A percentile compares a stretch with the other conserved stretches of the same genome.
Evolutionary conservation across 768 basidiomycete species (phyloP).

Genomic region (Leucogyrophana mollusca): DNA sequence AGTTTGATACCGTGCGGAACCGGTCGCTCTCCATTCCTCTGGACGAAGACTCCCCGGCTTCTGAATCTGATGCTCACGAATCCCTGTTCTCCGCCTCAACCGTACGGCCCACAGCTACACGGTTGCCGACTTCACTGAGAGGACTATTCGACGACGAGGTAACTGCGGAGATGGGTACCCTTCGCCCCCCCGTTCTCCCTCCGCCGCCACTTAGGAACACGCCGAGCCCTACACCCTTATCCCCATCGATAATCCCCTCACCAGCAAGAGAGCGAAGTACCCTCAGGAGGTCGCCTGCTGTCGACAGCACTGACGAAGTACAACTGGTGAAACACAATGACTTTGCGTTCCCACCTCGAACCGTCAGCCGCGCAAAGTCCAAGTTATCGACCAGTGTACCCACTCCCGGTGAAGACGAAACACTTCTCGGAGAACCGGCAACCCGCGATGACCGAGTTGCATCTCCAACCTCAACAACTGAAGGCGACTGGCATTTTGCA

Average conservation of each 20-base stretch:
- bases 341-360: slow-evolving; percentile 52
- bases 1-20: slow-evolving; percentile 71
- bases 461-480: background rate
- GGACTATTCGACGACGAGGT: slow-evolving; percentile 69
- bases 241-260: slow-evolving; percentile 30
- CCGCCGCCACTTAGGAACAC: slow-evolving; percentile 23
- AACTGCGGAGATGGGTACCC: slow-evolving; percentile 35
- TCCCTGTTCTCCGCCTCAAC: slow-evolving; percentile 36
- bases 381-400: slow-evolving; percentile 25
- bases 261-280: slow-evolving; percentile 34
- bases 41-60: slow-evolving; percentile 21
- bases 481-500: background rate
- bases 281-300: slow-evolving; percentile 26
- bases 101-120: slow-evolving; percentile 48
- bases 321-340: slow-evolving; percentile 45
- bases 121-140: slow-evolving; percentile 76
- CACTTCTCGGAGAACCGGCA: background rate
- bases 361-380: slow-evolving; percentile 29
- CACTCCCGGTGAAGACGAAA: slow-evolving; percentile 26
- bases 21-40: slow-evolving; percentile 25
- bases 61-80: slow-evolving; percentile 10
- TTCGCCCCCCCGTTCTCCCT: slow-evolving; percentile 40
- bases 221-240: slow-evolving; percentile 23
- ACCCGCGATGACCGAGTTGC: too few relatives aligned
- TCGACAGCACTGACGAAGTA: slow-evolving; percentile 38